Evolutionary conservation across 495 filamentous ascomycete species (phyloP).

Genomic region (Talaromyces stipitatus): DNA sequence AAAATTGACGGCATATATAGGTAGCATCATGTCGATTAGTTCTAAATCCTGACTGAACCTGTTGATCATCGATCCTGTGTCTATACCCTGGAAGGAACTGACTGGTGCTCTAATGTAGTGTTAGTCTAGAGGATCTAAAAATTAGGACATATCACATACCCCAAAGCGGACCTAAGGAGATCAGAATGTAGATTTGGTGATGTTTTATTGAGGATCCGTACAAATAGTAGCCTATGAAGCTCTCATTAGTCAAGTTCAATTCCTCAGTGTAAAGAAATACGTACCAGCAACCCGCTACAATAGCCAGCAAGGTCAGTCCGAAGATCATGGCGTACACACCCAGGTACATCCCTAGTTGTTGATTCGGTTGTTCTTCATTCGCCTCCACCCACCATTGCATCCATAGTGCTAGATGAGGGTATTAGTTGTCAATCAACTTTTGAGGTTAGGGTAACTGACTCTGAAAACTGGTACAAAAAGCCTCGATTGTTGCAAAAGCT

Average conservation of each 20-base stretch:
- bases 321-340: slow-evolving; percentile 36
- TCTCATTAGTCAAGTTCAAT: not conserved
- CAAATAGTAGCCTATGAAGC: slow-evolving; percentile 9
- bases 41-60: slow-evolving; percentile 40
- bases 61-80: slow-evolving; percentile 13
- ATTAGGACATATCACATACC: slow-evolving; percentile 13
- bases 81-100: slow-evolving; percentile 20
- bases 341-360: slow-evolving; percentile 32
- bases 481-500: slow-evolving; percentile 18
- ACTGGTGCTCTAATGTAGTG: slow-evolving; percentile 22
- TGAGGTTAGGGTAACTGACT: not conserved
- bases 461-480: slow-evolving; percentile 19
- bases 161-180: slow-evolving; percentile 14
- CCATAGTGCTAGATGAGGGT: slow-evolving; percentile 31
- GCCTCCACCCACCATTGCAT: slow-evolving; percentile 35
- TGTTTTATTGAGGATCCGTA: slow-evolving; percentile 20
- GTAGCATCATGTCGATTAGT: slow-evolving; percentile 28
- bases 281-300: slow-evolving; percentile 26
- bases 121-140: not conserved
- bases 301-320: slow-evolving; percentile 14
- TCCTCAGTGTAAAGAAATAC: slow-evolving; percentile 4
- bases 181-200: slow-evolving; percentile 21
- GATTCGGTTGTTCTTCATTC: slow-evolving; percentile 24
- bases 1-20: slow-evolving; percentile 9
- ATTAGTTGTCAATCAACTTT: no score